Evolutionary conservation across 352 stramenopile species (phyloP), one percentile per base, ranked within the genome.

Genomic region (Globisporangium uncinulatum): DNA sequence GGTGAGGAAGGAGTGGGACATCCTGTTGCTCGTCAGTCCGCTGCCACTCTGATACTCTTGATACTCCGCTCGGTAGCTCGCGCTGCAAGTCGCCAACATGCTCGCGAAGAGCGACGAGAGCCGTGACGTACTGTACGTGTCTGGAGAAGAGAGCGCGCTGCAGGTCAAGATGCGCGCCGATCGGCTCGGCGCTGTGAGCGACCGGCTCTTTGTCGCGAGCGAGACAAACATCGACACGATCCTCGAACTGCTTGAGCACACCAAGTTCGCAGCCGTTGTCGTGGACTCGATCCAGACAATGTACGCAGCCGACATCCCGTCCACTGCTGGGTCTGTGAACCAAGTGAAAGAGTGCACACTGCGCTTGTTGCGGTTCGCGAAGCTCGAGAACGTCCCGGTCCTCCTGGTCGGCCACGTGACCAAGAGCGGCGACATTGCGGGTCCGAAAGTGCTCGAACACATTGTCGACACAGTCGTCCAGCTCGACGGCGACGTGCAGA

Each of bases 201-300:
- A 88, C 51, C 70, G 71, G 51, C 65, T 95, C 20, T 93, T 84
- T 49, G 85, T 95, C 24, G 82, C 78, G 4, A 94, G 79, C 43
- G 83, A 96, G 70, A 93, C 83, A 34, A 93, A 93, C 60, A 70
- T 95, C 19, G 83, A 96, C 57, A 65, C 66, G 9, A 74, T 93
- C 10, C 71, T 96, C 9, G 55, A 69, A 43, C 69, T 84, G 66
- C 67, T 93, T 54, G 61, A 66, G 21, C 56, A 56, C 21, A 19
- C 50, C 24, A 36, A 61, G 17, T 93, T 92, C 60, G 73, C 69
- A 2, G 82, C 76, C 17, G 68, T 98, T 8, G 86, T 99, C 24
- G 79, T 99, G 42, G 96, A 99, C 62, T 98, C 89, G 11, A 98
- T 99, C 65, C 96, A 99, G 78, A 99, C 96, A 2, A 88, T 99